phyloP scores from a whole-genome alignment of 768 basidiomycete species.

The Auricularia sp. region DNA sequence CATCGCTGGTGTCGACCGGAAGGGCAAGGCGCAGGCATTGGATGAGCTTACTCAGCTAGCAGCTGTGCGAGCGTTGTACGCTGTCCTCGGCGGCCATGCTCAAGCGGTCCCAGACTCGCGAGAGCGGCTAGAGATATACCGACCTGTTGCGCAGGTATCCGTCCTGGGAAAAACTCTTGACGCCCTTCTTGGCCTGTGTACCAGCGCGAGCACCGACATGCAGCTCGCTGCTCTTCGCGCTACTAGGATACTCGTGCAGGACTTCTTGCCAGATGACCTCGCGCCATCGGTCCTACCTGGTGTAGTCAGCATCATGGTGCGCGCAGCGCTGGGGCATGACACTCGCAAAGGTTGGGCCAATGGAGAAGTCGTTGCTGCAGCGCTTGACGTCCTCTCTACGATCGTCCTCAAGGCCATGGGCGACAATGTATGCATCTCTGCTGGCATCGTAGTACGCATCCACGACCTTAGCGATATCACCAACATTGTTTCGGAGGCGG shows the following conservation, averaged over 20 bases:
- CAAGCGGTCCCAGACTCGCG: conserved; percentile 24
- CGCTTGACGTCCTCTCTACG: conserved; percentile 47
- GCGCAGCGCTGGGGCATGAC: conserved; percentile 45
- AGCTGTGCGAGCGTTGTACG: conserved; percentile 54
- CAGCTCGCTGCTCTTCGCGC: background rate
- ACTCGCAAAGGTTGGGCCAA: conserved; percentile 58
- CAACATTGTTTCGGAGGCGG: conserved; percentile 17
- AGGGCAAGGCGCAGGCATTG: conserved; percentile 39
- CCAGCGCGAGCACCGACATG: background rate
- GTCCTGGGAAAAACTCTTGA: conserved; percentile 78
- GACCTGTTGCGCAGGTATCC: conserved; percentile 30
- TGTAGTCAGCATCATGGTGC: conserved; percentile 66
- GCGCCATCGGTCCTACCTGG: conserved; percentile 74
- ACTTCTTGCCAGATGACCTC: conserved; percentile 40
- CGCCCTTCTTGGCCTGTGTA: conserved; percentile 39
- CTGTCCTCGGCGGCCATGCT: conserved; percentile 43
- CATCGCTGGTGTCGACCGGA: conserved; percentile 58
- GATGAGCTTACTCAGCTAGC: conserved; percentile 79
- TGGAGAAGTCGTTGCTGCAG: conserved; percentile 52
- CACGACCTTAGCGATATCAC: conserved; percentile 56
- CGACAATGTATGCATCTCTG: conserved; percentile 54
- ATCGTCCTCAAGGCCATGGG: conserved; percentile 50
- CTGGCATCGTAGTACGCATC: conserved; percentile 48
- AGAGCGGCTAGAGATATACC: background rate
- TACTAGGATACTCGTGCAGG: conserved; percentile 33